A percentile compares a stretch with the other conserved stretches of the same genome.
These are phyloP conservation scores for Periconia sp. DNA, from an alignment of 2,329 filamentous ascomycete species.

Conservation along the genomic window DNA sequence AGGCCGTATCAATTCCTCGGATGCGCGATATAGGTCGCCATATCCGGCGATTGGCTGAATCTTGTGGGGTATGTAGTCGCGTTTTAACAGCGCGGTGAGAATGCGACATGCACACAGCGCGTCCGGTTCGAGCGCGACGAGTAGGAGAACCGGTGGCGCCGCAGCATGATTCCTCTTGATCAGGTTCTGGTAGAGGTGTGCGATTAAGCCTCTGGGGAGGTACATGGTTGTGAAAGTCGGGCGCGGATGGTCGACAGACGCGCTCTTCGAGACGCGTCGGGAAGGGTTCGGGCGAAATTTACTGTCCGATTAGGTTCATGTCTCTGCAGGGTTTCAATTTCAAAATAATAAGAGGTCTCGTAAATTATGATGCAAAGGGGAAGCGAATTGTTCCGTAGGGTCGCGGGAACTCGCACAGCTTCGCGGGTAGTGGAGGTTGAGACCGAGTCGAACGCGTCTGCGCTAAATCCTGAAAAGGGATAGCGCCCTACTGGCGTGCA, in stretches of 20 bases:
- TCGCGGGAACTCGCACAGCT: constrained; percentile 30
- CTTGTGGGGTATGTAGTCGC: constrained; percentile 97
- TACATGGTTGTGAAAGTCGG: constrained; percentile 68
- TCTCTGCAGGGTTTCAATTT: constrained; percentile 15
- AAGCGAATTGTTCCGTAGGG: constrained; percentile 29
- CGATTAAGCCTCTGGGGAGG: constrained; percentile 87
- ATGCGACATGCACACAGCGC: constrained; percentile 95
- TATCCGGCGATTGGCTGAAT: constrained; percentile 95
- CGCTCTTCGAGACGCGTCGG: constrained; percentile 34
- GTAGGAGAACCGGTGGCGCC: constrained; percentile 86
- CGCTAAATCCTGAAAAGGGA: constrained; percentile 10
- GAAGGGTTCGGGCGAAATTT: constrained; percentile 19
- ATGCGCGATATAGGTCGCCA: constrained; percentile 81
- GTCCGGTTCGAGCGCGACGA: constrained; percentile 93
- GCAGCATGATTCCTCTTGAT: constrained; percentile 86
- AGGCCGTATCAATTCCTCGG: constrained; percentile 77
- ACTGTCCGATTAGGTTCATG: constrained; percentile 21
- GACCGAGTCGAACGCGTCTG: constrained; percentile 22
- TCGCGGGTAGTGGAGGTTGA: constrained; percentile 17
- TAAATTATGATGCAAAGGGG: constrained; percentile 17
- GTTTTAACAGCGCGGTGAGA: constrained; percentile 88
- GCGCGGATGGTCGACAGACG: constrained; percentile 23
- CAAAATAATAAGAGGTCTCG: constrained; percentile 25
- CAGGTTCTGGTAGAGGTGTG: constrained; percentile 89
- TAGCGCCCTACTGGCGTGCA: constrained; percentile 16